phyloP scores from a whole-genome alignment of 2,329 filamentous ascomycete species.

The Dothistroma septosporum region DNA sequence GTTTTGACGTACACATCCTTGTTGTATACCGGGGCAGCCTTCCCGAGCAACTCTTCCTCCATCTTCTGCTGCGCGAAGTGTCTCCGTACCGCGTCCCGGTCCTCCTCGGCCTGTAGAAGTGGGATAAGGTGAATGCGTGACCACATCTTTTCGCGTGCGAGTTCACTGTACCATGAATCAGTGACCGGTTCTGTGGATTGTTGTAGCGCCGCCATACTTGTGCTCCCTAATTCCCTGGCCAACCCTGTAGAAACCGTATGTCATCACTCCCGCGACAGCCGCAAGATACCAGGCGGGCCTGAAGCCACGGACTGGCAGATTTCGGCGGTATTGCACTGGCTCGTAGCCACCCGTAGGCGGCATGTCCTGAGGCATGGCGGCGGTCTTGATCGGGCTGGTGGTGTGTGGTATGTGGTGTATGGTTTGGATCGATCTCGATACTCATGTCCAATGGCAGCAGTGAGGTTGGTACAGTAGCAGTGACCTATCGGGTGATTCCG shows the following conservation, averaged over 20 bases:
- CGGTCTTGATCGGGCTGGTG: slow-evolving; percentile 7
- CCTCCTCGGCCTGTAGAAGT: slow-evolving; percentile 90
- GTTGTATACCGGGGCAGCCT: slow-evolving; percentile 81
- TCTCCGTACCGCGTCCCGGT: slow-evolving; percentile 87
- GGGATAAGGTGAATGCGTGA: slow-evolving; percentile 91
- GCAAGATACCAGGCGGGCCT: slow-evolving; percentile 74
- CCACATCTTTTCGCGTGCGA: slow-evolving; percentile 98
- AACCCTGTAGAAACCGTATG: slow-evolving; percentile 85
- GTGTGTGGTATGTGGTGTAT: not conserved
- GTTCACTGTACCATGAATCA: slow-evolving; percentile 60
- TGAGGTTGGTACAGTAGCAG: not conserved
- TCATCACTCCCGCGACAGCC: slow-evolving; percentile 73
- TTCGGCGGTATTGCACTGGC: slow-evolving; percentile 97
- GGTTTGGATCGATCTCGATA: not conserved
- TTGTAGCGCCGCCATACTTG: slow-evolving; percentile 58
- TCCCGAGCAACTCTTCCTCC: slow-evolving; percentile 85
- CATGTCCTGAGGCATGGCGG: slow-evolving; percentile 90
- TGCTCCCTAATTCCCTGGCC: slow-evolving; percentile 81
- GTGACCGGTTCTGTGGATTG: not conserved
- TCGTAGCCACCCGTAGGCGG: slow-evolving; percentile 91
- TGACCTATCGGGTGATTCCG: not conserved
- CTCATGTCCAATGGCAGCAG: slow-evolving; percentile 6
- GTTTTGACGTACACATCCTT: slow-evolving; percentile 66
- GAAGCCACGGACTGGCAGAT: slow-evolving; percentile 87
- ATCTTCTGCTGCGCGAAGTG: slow-evolving; percentile 80